Base-by-base conservation (phyloP, 2,329 filamentous ascomycete species). In the Ophiosphaerella narmari region DNA sequence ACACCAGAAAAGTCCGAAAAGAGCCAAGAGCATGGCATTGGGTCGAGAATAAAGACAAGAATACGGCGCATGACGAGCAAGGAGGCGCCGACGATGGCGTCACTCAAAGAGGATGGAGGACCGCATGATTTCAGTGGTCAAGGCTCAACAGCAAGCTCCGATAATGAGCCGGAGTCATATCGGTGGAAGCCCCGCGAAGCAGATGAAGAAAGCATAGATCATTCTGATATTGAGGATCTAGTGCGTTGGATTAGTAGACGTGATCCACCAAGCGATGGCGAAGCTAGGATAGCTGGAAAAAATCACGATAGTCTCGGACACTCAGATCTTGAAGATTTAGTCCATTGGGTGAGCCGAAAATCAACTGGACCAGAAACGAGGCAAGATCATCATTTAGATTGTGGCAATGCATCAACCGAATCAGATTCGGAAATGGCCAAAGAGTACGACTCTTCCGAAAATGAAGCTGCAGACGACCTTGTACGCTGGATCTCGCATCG, bases 191-290 rank as follows among this genome's bases (percentile, higher is more conserved):
- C 32, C 1, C 51, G 46, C 3, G 56, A 62, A 8, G 55, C 51
- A 21, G 59, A 62, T 14, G 52, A 60, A 14, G 61, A 59, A 11
- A 67, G 65, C 16, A 65, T 72, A 14, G 32, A 66, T n/a, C 59
- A 71, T 33, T 66, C 63, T 0, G 63, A 71, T 47, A 60, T 71
- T 2, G 68, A 72, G 21, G 68, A 70, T 1, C 23, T 72, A 3
- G 60, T 70, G 13, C 63, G 67, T 26, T 72, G 68, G 70, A 64
- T 71, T 7, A 70, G 67, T 39, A 54, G 62, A 48, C 53, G 60
- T 32, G 66, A 69, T 45, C 55, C 60, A n/a, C 58, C 65, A 6
- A 66, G 63, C 21, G 64, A 67, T 21, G 63, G 63, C n/a, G 65
- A 69, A 54, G 39, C 52, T 4, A 46, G 50, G 18, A 60, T 66